Evolutionary conservation across 2,329 filamentous ascomycete genomes (phyloP), one percentile per base, ranked within the genome.

Genomic region (Amauroascus niger): DNA sequence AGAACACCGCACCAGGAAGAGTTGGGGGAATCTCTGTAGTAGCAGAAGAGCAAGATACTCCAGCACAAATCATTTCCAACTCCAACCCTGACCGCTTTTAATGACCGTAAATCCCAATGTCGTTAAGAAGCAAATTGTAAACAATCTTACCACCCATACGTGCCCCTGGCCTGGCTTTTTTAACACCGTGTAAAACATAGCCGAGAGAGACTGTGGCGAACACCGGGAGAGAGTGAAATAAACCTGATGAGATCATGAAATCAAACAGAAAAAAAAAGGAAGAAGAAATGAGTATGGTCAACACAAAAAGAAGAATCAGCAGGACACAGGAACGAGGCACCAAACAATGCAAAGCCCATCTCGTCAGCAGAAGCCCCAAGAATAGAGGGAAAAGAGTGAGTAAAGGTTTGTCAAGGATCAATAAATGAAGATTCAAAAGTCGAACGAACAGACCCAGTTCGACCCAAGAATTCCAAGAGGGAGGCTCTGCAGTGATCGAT

Each of bases 31-130:
- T 18, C 18, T 39, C 46, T 16, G n/a, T 33, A 49, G 46, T 13
- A 37, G 26, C 9, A 49, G 16, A 6, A 45, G n/a, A 16, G 1
- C 22, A 28, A 28, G 26, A n/a, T n/a, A 20, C 26, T 6, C 8
- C 7, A 18, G 33, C 28, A 26, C 22, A 9, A 30, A 45, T 11
- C 11, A n/a, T 41, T 41, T 22, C 48, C 22, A 50, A 41, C 35
- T 32, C 48, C 45, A 24, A 18, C 18, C 20, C 30, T 37, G 30
- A 35, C 20, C 32, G 18, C 9, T 43, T 50, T 50, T 50, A 41
- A 43, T 32, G 24, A 32, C 48, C 48, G 35, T 43, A n/a, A 43
- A 41, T 50, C 35, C 22, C 48, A 18, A 40, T 49, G 28, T 49
- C 22, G 20, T 40, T 8, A 39, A 40, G 18, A 18, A 50, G 43